These are phyloP conservation scores for Beauveria australis DNA, from an alignment of 2,329 filamentous ascomycete species.

Conservation along the genomic window DNA sequence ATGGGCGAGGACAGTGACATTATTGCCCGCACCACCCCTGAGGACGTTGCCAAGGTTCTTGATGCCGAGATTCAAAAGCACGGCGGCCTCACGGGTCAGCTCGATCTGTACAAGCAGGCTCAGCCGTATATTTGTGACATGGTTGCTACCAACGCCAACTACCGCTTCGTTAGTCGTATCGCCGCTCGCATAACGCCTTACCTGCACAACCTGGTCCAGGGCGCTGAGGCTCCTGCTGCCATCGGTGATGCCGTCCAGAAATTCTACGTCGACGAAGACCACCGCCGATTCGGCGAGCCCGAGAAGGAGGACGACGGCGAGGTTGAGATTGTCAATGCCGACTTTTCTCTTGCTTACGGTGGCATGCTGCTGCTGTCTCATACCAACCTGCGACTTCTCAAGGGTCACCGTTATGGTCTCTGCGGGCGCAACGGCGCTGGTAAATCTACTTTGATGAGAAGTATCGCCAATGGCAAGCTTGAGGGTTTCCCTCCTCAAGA, in stretches of 20 bases:
- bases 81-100: constrained; percentile 51
- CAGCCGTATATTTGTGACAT: constrained; percentile 73
- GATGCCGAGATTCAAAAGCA: constrained; percentile 68
- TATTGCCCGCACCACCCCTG: constrained; percentile 57
- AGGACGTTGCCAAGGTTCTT: constrained; percentile 67
- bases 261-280: constrained; percentile 74
- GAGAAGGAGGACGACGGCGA: constrained; percentile 87
- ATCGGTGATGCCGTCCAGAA: constrained; percentile 68
- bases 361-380: constrained; percentile 95
- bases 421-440: constrained; percentile 95
- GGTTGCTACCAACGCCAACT: constrained; percentile 82
- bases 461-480: constrained; percentile 89
- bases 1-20: constrained; percentile 67
- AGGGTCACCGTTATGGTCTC: constrained; percentile 94
- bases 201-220: constrained; percentile 59
- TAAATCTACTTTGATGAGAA: constrained; percentile 98
- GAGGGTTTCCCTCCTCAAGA: constrained; percentile 94
- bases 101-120: constrained; percentile 56
- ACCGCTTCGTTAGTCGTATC: constrained; percentile 69
- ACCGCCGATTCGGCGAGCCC: constrained; percentile 77
- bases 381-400: constrained; percentile 87
- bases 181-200: constrained; percentile 63
- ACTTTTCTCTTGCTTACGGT: constrained; percentile 95
- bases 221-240: constrained; percentile 49
- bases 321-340: constrained; percentile 91